These are phyloP conservation scores for Posidonia oceanica DNA, from an alignment of 116 monocot species.

Conservation along the genomic window DNA sequence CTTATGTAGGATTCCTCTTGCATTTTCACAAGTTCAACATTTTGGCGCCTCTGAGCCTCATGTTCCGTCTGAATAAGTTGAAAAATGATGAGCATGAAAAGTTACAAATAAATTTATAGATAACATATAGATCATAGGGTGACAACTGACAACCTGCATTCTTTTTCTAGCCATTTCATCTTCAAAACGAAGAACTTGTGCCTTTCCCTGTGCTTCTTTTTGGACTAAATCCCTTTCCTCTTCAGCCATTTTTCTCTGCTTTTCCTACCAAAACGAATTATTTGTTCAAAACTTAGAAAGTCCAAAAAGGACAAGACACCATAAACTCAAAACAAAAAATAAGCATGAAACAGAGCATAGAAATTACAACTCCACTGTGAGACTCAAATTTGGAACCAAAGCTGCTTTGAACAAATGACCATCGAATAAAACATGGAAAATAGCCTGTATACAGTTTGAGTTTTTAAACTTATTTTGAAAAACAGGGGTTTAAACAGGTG, in stretches of 20 bases:
- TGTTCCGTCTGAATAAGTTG: slow-evolving; percentile 54
- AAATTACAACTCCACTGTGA: too few species aligned
- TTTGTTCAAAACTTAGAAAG: background rate
- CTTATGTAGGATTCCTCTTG: slow-evolving; percentile 64
- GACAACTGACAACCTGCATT: slow-evolving; percentile 51
- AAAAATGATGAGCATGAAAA: background rate
- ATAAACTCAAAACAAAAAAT: background rate
- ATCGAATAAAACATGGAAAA: too few species aligned
- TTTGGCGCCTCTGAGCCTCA: slow-evolving; percentile 64
- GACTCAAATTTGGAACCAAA: too few species aligned
- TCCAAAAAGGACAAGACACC: too few species aligned
- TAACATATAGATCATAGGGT: background rate
- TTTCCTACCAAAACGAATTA: slow-evolving; percentile 44
- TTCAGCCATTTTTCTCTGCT: slow-evolving; percentile 59
- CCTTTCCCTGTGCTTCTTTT: slow-evolving; percentile 81
- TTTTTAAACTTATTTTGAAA: too few species aligned
- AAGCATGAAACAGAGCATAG: background rate
- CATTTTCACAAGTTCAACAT: slow-evolving; percentile 92
- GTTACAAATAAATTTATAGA: background rate
- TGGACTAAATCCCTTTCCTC: slow-evolving; percentile 68
- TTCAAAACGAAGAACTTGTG: slow-evolving; percentile 83
- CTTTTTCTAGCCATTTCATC: slow-evolving; percentile 93
- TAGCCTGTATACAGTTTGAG: too few species aligned
- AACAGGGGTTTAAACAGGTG: too few species aligned
- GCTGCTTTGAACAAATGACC: too few species aligned